Base-by-base conservation (phyloP, 2,329 filamentous ascomycete genomes). In the Proliferodiscus dingleyae region DNA sequence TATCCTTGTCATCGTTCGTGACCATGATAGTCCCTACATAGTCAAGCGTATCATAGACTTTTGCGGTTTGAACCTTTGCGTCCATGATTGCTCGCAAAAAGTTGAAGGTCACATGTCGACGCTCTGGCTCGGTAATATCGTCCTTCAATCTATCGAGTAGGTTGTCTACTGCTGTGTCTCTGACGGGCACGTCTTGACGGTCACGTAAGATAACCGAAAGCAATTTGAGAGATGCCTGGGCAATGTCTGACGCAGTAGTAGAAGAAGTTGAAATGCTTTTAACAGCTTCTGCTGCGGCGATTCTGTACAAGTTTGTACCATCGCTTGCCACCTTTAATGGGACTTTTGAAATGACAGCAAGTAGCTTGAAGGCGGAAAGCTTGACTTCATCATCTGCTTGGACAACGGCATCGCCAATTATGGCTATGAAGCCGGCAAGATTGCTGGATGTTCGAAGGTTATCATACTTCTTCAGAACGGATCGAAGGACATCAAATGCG, bases 1-100 rank as follows among this genome's bases (percentile, higher is more conserved):
- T 91, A 53, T 86, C 83, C 56, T 86, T 85, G 56, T 94, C 90
- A 52, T 95, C 88, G 62, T 97, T 97, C 36, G 87, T 95, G 46
- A 98, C 86, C 90, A 97, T 97, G 64, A 96, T 85, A 3, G 80
- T 83, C 37, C 89, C 88, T 23, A 95, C 84, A 58, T 89, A 83
- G 63, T 98, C 93, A 52, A 96, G 78, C 7, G 86, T 84, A 61
- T 97, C 91, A 62, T 98, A 98, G 23, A 98, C 83, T 33, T 85
- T 78, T 0, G 90, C 84, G 6, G 94, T 89, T 59, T 95, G 78
- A 34, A 97, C 75, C 62, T 86, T 91, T 15, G 90, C 81, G 43
- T 87, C 85, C 61, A 98, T 78, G 21, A 97, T 82, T 1, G 89
- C 86, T 33, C 90, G 85, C 47, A 98, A 69, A 66, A 98, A 97